Conservation (phyloP, 2,329 filamentous ascomycete species). For the Pseudopyricularia cyperi region DNA sequence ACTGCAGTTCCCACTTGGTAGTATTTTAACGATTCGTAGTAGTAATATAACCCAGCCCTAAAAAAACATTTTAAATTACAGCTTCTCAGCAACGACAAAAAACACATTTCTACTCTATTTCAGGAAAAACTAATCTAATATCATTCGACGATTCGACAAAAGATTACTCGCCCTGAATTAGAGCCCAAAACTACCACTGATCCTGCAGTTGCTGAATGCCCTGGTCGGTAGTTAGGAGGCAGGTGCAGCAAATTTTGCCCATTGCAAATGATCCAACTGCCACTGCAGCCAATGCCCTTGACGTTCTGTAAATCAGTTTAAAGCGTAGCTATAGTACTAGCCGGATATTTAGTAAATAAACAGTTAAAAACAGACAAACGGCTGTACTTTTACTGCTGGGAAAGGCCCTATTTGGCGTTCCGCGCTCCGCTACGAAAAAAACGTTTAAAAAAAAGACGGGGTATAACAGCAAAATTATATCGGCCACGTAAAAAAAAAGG, state of each 20-base stretch:
- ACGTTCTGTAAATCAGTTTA: not conserved
- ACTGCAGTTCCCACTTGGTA: too few species aligned
- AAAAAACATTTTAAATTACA: not conserved
- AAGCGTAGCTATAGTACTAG: not conserved
- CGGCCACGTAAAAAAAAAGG: too few species aligned
- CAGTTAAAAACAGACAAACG: too few species aligned
- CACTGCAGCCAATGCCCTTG: not conserved
- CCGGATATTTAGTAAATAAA: not conserved
- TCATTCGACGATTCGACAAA: not conserved
- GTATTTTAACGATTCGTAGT: too few species aligned
- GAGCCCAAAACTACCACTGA: not conserved
- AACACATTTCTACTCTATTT: not conserved
- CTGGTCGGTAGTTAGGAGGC: not conserved
- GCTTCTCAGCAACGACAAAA: not conserved
- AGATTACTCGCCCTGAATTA: not conserved
- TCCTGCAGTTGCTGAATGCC: not conserved
- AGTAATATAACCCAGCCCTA: too few species aligned
- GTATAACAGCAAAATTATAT: too few species aligned
- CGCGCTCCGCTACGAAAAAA: too few species aligned
- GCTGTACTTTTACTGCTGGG: too few species aligned
- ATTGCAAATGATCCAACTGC: not conserved
- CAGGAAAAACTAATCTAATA: not conserved
- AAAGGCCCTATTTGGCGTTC: too few species aligned
- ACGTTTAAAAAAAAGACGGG: too few species aligned
- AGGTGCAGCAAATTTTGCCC: not conserved